Base-by-base conservation (phyloP, 2,329 filamentous ascomycete species). In the Zarea fungicola region DNA sequence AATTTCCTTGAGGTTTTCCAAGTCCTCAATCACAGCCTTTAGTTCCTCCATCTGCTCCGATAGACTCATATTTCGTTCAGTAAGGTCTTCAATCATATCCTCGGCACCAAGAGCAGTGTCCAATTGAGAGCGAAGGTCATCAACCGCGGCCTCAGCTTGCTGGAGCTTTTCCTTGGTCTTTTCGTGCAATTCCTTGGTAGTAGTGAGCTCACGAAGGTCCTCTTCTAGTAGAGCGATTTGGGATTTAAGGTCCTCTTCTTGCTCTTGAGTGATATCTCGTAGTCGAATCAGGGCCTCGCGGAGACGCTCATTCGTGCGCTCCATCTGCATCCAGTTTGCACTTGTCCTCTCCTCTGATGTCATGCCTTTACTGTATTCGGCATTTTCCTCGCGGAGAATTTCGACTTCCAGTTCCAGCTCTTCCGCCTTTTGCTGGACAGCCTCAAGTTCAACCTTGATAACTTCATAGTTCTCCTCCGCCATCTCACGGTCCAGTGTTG, bases 41-140 rank as follows among this genome's bases (percentile, higher is more conserved):
- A 96, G 78, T 62, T 96, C 85, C 53, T 89, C 85, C 36, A 96
- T 83, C 62, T 89, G 81, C 64, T 95, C 88, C 29, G 84, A 83
- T 62, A 95, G 84, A 54, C 78, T 79, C 73, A 93, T 84, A 61
- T 95, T 96, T 60, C 89, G 85, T 54, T 93, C 88, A 0, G 87
- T 89, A 32, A 99, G 77, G 54, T 95, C 87, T 65, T 96, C 91
- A 52, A 97, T 90, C 80, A 96, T 92, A 57, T 95, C 87, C 63
- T 97, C 93, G 11, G 89, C 88, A 5, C 88, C 88, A 9, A 93
- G 76, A 6, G 89, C 89, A 42, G 87, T 88, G 59, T 99, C 91
- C 3, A 99, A 79, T 65, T 96, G 93, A 63, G 95, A 87, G 43
- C 88, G 84, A 11, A 99, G 78, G 58, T 97, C 89, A 55, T 93